Conservation (phyloP, 495 filamentous ascomycete genomes). For the Talaromyces wortmannii region DNA sequence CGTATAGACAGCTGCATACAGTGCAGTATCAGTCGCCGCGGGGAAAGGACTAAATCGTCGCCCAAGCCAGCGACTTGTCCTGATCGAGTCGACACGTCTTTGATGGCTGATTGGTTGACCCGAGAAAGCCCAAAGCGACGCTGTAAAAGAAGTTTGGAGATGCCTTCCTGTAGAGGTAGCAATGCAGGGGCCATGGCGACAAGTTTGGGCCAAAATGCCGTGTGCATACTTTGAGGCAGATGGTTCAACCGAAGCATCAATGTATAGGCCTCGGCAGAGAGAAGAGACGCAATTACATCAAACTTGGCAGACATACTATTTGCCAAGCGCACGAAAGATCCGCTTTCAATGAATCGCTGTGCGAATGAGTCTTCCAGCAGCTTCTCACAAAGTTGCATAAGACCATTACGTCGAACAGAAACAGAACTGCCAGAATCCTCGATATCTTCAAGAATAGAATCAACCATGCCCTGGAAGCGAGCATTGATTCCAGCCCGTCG, state of each 20-base stretch:
- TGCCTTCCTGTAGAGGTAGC: conserved; percentile 19
- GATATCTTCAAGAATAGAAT: conserved; percentile 80
- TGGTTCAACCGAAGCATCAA: conserved; percentile 17
- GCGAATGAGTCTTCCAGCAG: conserved; percentile 58
- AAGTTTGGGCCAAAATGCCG: conserved; percentile 26
- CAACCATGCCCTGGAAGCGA: conserved; percentile 72
- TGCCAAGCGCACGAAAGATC: conserved; percentile 63
- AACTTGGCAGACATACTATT: conserved; percentile 17
- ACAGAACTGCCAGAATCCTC: conserved; percentile 45
- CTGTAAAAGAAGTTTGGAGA: conserved; percentile 12
- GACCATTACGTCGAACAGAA: conserved; percentile 40
- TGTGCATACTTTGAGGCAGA: conserved; percentile 19
- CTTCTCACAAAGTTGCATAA: conserved; percentile 68
- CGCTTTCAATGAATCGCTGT: conserved; percentile 68
- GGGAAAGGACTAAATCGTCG: conserved; percentile 18
- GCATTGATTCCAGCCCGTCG: conserved; percentile 79
- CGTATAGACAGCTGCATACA: conserved; percentile 19
- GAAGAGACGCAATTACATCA: conserved; percentile 22
- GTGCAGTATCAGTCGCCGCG: conserved; percentile 21
- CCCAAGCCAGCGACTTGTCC: not conserved
- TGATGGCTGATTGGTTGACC: conserved; percentile 20
- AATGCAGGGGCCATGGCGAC: conserved; percentile 18
- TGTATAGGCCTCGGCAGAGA: conserved; percentile 26
- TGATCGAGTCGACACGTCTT: conserved; percentile 17
- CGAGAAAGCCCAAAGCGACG: conserved; percentile 18